Evolutionary conservation across 73 alveolate genomes (phyloP), one percentile per base, ranked within the genome.

Genomic region (Effrenium voratum): DNA sequence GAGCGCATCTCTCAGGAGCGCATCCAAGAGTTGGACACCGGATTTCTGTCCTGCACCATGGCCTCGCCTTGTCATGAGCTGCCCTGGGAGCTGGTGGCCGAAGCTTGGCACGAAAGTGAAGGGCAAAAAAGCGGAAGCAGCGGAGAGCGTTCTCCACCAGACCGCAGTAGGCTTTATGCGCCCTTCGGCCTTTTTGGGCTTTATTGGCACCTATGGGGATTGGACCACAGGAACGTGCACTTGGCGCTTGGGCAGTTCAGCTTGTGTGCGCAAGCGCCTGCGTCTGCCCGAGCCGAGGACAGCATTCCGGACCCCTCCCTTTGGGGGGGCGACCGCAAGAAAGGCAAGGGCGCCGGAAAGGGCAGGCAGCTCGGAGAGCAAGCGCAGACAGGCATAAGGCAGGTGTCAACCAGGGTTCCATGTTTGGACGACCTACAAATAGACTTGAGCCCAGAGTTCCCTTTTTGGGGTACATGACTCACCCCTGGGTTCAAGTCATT

Each of bases 11-110:
- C 57, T 76, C 5, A 85, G 94, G 94, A 57, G 3, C 80, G 94
- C 49, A 57, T 85, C 19, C 47, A 66, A 22, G 82, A 38, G 22
- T 45, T 85, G 94, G 94, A 85, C 81, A 55, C 94, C 72, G 94
- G 94, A 30, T 85, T 26, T n/a, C 55, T 85, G 94, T 85, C 94
- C 63, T 85, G 94, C 52, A 85, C 94, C 43, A 85, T 85, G 94
- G 94, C 94, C 45, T 85, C 94, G 38, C 94, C 94, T 4, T 85
- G 94, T 44, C 94, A 85, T 32, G 94, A 85, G 81, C 82, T 85
- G 60, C 38, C 94, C 28, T 85, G 94, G 94, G 63, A 59, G 44
- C 81, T 85, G 63, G 94, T 85, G 49, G 57, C 94, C 70, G 94
- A 85, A n/a, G 30, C 81, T 85, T 3, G 60, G 94, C 15, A 8